Base-by-base conservation (phyloP, 805 yeast species). In the Wickerhamomyces subpelliculosus region DNA sequence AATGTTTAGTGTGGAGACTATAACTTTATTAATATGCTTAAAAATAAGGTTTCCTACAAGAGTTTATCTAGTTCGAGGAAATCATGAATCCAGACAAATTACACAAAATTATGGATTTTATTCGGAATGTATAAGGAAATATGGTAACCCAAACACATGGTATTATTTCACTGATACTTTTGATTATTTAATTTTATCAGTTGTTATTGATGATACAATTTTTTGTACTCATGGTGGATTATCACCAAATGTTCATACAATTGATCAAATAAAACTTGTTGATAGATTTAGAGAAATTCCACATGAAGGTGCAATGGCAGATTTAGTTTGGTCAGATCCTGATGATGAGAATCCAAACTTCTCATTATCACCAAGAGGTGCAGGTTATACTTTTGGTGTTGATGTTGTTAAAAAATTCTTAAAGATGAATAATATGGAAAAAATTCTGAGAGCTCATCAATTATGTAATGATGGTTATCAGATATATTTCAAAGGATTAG, bases 221-320 rank as follows among this genome's bases (percentile, higher is more conserved):
- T 93, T 93, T 58, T 94, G 97, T 50, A 90, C 90, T 5, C 99
- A 93, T 56, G 99, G 99, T 5, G 98, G 98, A 0, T 63, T 93
- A 6, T 85, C 96, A 5, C 99, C 99, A 0, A 85, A 88, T 45
- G 86, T 95, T 34, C 97, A 90, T 55, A 84, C 93, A 8, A 72
- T 93, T 18, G 97, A 93, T 56, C 97, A 94, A 47, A 86, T 93
- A 36, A 71, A 84, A 45, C 79, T 93, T 13, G 80, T 94, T 8
- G 98, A 93, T 60, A 60, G 99, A 42, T 90, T 88, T 56, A 76
- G 80, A 47, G 99, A 93, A 58, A 87, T 94, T 11, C 99, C 99
- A 0, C 98, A 94, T 51, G 98, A 93, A 58, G 99, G 99, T 0
- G 95, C 97, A 13, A 93, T 93, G 97, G 98, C 98, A 1, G 99